Evolutionary conservation across 805 yeast species (phyloP).

Genomic region (Nakazawaea ernobii): DNA sequence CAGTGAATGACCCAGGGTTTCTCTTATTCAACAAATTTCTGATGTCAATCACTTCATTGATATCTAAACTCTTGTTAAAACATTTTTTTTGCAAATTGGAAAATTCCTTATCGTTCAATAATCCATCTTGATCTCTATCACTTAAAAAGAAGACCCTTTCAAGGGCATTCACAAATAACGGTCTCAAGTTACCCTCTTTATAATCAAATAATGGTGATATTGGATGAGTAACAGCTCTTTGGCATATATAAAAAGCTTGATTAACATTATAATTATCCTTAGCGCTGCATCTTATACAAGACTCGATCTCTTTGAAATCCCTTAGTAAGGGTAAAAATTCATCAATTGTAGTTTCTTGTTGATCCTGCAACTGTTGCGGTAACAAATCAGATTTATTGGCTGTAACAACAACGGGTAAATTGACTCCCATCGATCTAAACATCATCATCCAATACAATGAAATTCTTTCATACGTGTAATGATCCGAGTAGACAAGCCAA

Average conservation of each 20-base stretch:
- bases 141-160: slow-evolving; percentile 77
- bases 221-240: slow-evolving; percentile 89
- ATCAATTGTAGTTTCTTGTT: slow-evolving; percentile 46
- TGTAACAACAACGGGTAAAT: slow-evolving; percentile 86
- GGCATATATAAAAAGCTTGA: slow-evolving; percentile 90
- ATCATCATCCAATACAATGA: slow-evolving; percentile 93
- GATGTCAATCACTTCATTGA: slow-evolving; percentile 42
- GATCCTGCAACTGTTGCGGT: slow-evolving; percentile 27
- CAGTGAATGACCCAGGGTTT: slow-evolving; percentile 24
- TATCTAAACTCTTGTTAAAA: slow-evolving; percentile 49
- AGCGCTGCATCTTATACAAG: slow-evolving; percentile 87
- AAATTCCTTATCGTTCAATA: slow-evolving; percentile 65
- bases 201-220: slow-evolving; percentile 89
- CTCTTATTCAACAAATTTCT: slow-evolving; percentile 27
- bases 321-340: slow-evolving; percentile 82
- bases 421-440: slow-evolving; percentile 89
- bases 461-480: slow-evolving; percentile 88
- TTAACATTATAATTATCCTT: slow-evolving; percentile 78
- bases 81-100: slow-evolving; percentile 66
- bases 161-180: slow-evolving; percentile 69
- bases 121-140: slow-evolving; percentile 90
- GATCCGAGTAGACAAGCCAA: slow-evolving; percentile 92
- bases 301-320: slow-evolving; percentile 91
- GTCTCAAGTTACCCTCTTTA: slow-evolving; percentile 79
- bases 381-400: slow-evolving; percentile 68